Base-by-base conservation (phyloP, 208 protist genomes). In the Leishmania tropica region DNA sequence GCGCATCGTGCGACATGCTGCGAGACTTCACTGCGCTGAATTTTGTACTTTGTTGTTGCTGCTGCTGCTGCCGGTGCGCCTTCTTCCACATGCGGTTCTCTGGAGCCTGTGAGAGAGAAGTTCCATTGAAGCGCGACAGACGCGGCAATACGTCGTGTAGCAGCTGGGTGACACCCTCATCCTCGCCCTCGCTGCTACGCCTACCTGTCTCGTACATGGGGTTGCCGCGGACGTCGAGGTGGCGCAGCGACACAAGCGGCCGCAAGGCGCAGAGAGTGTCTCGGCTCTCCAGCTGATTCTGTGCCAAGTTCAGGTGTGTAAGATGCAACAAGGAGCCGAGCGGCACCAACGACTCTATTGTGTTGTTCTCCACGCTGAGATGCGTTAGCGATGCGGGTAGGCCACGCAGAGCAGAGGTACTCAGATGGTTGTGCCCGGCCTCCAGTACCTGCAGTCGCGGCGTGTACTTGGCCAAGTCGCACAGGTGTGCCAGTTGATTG, bases 151-250 rank as follows among this genome's bases (percentile, higher is more conserved):
- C 76, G 37, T 83, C 83, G 68, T 71, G 74, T n/a, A 94, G 62
- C n/a, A 83, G 37, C 54, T 64, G 31, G 51, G 48, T 42, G 31
- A 76, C 4, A 62, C 35, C 47, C 31, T 53, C 68, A 48, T 53
- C 28, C 24, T 74, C 42, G 45, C 45, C 68, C 31, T 60, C 31
- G 1, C 3, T 21, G 47, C 28, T n/a, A 42, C 37, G 15, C 54
- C 31, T 70, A 31, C 19, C 35, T 45, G 35, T 31, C 19, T 48
- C 56, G 56, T 74, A 86, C 19, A 93, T 70, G 17, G 87, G 88
- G 75, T 95, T 95, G 24, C 87, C 87, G n/a, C 87, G 82, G 28
- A 95, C 17, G 65, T 97, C 93, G 40, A 97, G 87, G 40, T 84
- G 70, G 53, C 88, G 89, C 35, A 96, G 87, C n/a, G 83, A 79